Evolutionary conservation across 805 yeast genomes (phyloP).

Genomic region (Metschnikowia lochheadii): DNA sequence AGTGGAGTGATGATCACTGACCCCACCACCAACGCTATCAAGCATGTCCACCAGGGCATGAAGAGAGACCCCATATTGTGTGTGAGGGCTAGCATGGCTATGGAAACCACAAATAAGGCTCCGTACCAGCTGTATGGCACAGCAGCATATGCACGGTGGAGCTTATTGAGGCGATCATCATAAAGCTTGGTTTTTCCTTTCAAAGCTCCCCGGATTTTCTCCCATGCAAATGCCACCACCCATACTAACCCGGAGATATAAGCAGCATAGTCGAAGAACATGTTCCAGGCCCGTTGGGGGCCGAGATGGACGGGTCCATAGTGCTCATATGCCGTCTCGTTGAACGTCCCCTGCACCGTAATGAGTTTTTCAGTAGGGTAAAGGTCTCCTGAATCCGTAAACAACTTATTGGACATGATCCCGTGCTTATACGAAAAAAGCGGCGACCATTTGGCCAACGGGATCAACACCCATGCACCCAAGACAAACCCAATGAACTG

Average conservation of each 20-base stretch:
- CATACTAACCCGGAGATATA: slow-evolving; percentile 46
- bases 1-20: slow-evolving; percentile 45
- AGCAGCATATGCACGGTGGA: slow-evolving; percentile 35
- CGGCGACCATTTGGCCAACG: slow-evolving; percentile 44
- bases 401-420: slow-evolving; percentile 45
- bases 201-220: slow-evolving; percentile 10
- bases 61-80: slow-evolving; percentile 23
- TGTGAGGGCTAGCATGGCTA: slow-evolving; percentile 7
- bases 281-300: slow-evolving; percentile 47
- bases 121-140: slow-evolving; percentile 46
- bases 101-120: slow-evolving; percentile 31
- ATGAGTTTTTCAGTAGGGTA: slow-evolving; percentile 43
- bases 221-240: slow-evolving; percentile 39
- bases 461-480: slow-evolving; percentile 48
- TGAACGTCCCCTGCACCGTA: slow-evolving; percentile 37
- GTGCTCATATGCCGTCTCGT: slow-evolving; percentile 41
- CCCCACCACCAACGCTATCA: slow-evolving; percentile 43
- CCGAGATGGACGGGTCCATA: slow-evolving; percentile 47
- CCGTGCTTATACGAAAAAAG: slow-evolving; percentile 32
- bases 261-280: slow-evolving; percentile 52
- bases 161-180: slow-evolving; percentile 42
- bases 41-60: slow-evolving; percentile 42
- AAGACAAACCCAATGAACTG: slow-evolving; percentile 44
- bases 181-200: slow-evolving; percentile 13
- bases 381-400: slow-evolving; percentile 31